Conservation (phyloP, 2,329 filamentous ascomycete species). For the Ceratocystis smalleyi region DNA sequence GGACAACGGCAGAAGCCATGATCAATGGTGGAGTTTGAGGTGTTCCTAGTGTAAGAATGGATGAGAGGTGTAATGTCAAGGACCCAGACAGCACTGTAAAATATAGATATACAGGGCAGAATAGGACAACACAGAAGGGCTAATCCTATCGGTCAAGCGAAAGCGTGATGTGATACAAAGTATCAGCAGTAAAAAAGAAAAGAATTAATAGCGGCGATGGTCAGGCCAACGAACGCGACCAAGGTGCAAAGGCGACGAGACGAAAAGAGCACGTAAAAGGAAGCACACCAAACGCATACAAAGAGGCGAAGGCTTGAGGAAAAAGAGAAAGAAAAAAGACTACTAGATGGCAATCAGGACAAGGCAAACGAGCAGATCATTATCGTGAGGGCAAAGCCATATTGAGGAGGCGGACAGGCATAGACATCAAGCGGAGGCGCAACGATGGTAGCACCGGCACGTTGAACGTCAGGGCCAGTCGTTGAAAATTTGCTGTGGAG, state of each 20-base stretch:
- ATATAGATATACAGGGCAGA: not conserved
- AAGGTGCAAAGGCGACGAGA: not conserved
- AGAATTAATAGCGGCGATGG: not conserved
- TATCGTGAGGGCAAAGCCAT: slow-evolving; percentile 16
- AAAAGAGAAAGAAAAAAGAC: slow-evolving; percentile 19
- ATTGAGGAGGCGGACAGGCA: slow-evolving; percentile 3
- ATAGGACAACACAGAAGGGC: not conserved
- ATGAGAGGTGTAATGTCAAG: not conserved
- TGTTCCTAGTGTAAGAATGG: slow-evolving; percentile 6
- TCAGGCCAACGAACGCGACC: not conserved
- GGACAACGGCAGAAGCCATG: slow-evolving; percentile 36
- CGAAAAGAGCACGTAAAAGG: not conserved
- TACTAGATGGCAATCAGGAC: slow-evolving; percentile 14
- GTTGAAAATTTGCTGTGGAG: not conserved
- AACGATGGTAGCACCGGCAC: not conserved
- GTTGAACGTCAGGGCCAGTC: not conserved
- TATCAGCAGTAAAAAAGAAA: not conserved
- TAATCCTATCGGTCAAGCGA: not conserved
- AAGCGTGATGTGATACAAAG: slow-evolving; percentile 5
- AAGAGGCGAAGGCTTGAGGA: slow-evolving; percentile 5
- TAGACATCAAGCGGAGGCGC: slow-evolving; percentile 5
- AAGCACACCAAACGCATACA: not conserved
- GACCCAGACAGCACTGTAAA: not conserved
- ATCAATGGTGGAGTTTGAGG: not conserved
- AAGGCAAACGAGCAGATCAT: slow-evolving; percentile 10